These are phyloP conservation scores for Escovopsis sp. DNA, from an alignment of 2,329 filamentous ascomycete genomes.

Conservation along the genomic window DNA sequence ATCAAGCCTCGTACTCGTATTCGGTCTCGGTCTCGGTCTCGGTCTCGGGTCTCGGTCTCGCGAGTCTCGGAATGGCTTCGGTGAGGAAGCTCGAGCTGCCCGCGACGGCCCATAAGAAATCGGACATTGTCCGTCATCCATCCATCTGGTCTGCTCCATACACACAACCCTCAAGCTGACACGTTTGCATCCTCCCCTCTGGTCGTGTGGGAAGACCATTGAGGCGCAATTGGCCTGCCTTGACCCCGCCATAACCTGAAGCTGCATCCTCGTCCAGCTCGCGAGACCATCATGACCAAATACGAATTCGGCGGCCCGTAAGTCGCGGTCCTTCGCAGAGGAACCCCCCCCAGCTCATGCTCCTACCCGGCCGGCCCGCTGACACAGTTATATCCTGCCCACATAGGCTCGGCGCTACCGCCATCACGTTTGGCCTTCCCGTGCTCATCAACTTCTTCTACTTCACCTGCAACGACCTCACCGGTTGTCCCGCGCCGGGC, in stretches of 20 bases:
- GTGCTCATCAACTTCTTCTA: slow-evolving; percentile 56
- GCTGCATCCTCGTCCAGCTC: too few species aligned
- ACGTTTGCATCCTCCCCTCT: not conserved
- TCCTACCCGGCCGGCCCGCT: not conserved
- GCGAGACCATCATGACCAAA: slow-evolving; percentile 1
- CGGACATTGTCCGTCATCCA: not conserved
- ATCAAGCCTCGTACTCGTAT: too few species aligned
- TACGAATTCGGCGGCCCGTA: slow-evolving; percentile 21
- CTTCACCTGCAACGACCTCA: slow-evolving; percentile 76
- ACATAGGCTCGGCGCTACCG: slow-evolving; percentile 51
- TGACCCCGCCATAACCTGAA: too few species aligned
- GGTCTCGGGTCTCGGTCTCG: too few species aligned
- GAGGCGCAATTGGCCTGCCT: too few species aligned
- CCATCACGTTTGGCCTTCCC: slow-evolving; percentile 64
- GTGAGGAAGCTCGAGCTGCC: not conserved
- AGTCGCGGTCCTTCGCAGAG: slow-evolving; percentile 5
- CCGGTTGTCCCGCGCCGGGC: slow-evolving; percentile 71
- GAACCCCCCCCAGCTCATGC: not conserved
- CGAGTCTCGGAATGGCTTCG: too few species aligned
- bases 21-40: too few species aligned
- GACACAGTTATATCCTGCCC: not conserved
- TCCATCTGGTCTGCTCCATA: too few species aligned
- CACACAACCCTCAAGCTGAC: not conserved
- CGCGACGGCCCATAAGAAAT: not conserved
- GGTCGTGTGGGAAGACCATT: not conserved